Conservation (phyloP, 192 early-diverging fungal genomes). For the Entophlyctis luteolus region DNA sequence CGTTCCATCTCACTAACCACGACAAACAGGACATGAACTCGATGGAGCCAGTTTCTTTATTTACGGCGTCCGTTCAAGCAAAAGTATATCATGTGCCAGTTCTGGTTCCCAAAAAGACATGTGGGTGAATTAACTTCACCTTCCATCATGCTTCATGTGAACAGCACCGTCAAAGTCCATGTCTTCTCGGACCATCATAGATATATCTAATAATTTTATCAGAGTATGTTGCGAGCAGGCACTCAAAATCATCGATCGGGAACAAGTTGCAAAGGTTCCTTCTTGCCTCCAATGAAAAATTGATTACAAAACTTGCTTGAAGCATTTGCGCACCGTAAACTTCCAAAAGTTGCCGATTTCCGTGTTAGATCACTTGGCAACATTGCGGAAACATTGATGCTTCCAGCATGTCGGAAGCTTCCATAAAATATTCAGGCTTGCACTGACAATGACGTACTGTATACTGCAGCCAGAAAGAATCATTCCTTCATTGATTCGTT, state of each 20-base stretch:
- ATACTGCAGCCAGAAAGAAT: not conserved
- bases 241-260: not conserved
- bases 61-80: too few relatives aligned
- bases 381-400: not conserved
- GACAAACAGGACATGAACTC: too few relatives aligned
- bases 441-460: not conserved
- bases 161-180: too few relatives aligned
- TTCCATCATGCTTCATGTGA: not conserved
- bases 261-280: constrained; percentile 4
- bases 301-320: not conserved
- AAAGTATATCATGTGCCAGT: too few relatives aligned
- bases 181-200: too few relatives aligned
- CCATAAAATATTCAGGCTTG: not conserved
- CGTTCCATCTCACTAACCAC: too few relatives aligned
- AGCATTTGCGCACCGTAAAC: not conserved
- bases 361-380: not conserved
- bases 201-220: not conserved
- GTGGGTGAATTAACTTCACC: not conserved
- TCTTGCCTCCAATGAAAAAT: not conserved
- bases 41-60: too few relatives aligned
- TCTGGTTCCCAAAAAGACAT: too few relatives aligned
- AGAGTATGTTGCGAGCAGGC: not conserved
- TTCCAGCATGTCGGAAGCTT: not conserved
- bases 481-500: constrained; percentile 1
- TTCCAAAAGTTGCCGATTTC: not conserved